Base-by-base conservation (phyloP, 805 yeast species). In the Maudiozyma saulgeensis region DNA sequence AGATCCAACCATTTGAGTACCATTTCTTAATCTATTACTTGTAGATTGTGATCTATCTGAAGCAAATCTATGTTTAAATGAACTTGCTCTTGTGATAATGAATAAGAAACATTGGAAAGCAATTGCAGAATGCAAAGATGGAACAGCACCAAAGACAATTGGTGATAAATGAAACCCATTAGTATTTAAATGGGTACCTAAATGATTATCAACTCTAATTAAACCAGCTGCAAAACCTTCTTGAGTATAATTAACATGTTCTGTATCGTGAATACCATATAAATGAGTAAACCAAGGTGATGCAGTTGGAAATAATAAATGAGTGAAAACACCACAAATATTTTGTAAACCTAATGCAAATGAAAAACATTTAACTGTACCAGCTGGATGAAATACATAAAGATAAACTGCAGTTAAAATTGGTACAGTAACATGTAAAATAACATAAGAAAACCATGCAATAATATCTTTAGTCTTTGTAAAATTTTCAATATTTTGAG, bases 241-340 rank as follows among this genome's bases (percentile, higher is more conserved):
- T 75, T 79, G 79, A 32, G 76, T 77, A 61, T 82, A 83, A 52
- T 74, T 70, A 1, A 84, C 83, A 9, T 61, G 68, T 49, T 60
- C 72, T 4, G 55, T 55, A 48, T 63, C 74, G 53, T 78, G 76
- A 21, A 75, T 73, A 3, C 87, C 86, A 55, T 82, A 74, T 52
- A 79, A 52, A 58, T 78, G 81, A 44, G 80, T 77, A 61, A 81
- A 83, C 82, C 87, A 80, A 3, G 89, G 89, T 0, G 89, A 85
- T 1, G 87, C 85, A 60, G 79, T 81, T 25, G 90, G 90, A 61
- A 81, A 70, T 6, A 73, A 44, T 37, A 83, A 59, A 61, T 82
- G 87, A 2, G 87, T 82, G 38, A 73, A 39, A 0, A 81, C 81
- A 23, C 86, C 84, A 1, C 71, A 63, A 12, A 81, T 71, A 56